Evolutionary conservation across 345 rosid genomes (phyloP).

Genomic region (Euclidium syriacum): DNA sequence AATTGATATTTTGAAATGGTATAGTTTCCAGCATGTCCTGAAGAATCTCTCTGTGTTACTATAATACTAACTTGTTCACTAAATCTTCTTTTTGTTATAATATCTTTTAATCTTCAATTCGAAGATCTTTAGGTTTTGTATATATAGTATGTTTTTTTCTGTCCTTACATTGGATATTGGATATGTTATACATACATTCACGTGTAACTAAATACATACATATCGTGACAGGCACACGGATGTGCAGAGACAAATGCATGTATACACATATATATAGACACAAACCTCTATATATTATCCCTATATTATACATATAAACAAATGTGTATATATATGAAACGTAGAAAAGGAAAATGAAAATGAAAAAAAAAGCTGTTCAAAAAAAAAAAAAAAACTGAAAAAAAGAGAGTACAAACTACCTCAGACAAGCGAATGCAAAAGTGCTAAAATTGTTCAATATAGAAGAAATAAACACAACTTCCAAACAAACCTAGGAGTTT

Average conservation of each 20-base stretch:
- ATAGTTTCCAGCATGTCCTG: background rate
- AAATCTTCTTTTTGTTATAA: too few species aligned
- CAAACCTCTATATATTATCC: too few species aligned
- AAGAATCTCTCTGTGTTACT: background rate
- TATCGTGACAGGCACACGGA: background rate
- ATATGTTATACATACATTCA: too few species aligned
- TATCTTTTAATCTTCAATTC: background rate
- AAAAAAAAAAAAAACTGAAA: background rate
- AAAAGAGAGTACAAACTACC: too few species aligned
- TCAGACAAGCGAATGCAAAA: background rate
- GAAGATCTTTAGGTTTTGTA: background rate
- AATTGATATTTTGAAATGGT: background rate
- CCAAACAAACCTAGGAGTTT: background rate
- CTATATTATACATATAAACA: too few species aligned
- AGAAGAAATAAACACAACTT: background rate
- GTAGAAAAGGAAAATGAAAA: background rate
- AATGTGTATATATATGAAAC: background rate
- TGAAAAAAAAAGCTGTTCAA: background rate
- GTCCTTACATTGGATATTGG: background rate
- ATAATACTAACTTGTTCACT: background rate
- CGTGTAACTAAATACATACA: too few species aligned
- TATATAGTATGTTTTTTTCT: background rate
- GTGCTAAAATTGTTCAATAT: background rate
- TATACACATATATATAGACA: background rate
- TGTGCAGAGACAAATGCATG: background rate